These are phyloP conservation scores for Globisporangium iwayamae DNA, from an alignment of 352 stramenopile species.

Conservation along the genomic window DNA sequence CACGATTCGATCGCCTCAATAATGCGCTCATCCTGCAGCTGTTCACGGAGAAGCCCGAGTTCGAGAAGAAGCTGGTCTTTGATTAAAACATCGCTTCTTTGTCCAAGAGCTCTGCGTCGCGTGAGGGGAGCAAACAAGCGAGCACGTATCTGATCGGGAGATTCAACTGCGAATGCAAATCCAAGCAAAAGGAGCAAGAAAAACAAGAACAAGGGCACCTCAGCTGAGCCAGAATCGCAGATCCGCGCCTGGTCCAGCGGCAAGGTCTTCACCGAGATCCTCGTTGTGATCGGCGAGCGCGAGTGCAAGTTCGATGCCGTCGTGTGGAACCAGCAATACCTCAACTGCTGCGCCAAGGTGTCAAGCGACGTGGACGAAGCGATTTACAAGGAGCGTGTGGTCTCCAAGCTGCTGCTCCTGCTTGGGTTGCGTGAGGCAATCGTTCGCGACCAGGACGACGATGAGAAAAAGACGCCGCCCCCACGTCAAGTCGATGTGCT, in stretches of 20 bases:
- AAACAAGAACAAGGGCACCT: not conserved
- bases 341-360: constrained; percentile 14
- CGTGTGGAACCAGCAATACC: constrained; percentile 26
- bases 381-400: constrained; percentile 20
- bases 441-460: not conserved
- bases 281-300: constrained; percentile 5
- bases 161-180: constrained; percentile 2
- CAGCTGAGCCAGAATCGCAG: not conserved
- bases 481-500: constrained; percentile 21
- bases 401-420: constrained; percentile 24
- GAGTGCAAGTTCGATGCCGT: constrained; percentile 20
- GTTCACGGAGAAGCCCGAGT: not conserved
- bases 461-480: constrained; percentile 20
- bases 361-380: constrained; percentile 15
- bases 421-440: constrained; percentile 14
- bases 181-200: not conserved
- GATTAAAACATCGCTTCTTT: not conserved
- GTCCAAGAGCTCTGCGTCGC: not conserved
- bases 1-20: constrained; percentile 8
- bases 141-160: constrained; percentile 1
- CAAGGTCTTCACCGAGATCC: constrained; percentile 24
- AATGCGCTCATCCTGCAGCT: constrained; percentile 2
- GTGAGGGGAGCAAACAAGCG: not conserved
- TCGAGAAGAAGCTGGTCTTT: constrained; percentile 1
- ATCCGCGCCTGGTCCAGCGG: constrained; percentile 13